These are phyloP conservation scores for Malbranchea cinnamomea DNA, from an alignment of 2,329 filamentous ascomycete genomes.

Conservation along the genomic window DNA sequence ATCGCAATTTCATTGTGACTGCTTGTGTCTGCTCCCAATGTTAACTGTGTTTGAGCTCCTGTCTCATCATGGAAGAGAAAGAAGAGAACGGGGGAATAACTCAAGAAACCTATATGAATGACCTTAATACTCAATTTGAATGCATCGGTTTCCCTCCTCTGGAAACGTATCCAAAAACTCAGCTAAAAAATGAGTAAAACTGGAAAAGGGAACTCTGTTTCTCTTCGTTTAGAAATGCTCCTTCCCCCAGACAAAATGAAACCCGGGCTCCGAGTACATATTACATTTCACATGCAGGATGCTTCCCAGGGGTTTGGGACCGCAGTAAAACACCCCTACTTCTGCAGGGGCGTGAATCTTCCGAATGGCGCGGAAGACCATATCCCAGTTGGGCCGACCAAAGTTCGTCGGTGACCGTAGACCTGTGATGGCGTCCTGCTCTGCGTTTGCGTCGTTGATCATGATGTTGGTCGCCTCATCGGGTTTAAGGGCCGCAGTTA, in stretches of 20 bases:
- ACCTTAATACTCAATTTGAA: too few species aligned
- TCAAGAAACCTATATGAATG: too few species aligned
- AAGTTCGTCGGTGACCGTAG: constrained; percentile 68
- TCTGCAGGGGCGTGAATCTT: constrained; percentile 62
- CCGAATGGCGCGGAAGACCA: constrained; percentile 71
- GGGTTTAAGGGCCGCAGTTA: constrained; percentile 73
- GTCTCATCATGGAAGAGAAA: too few species aligned
- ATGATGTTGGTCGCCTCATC: constrained; percentile 84
- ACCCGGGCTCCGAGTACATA: constrained; percentile 72
- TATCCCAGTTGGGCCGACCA: constrained; percentile 77
- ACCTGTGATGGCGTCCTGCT: constrained; percentile 73
- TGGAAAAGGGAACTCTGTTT: neutral
- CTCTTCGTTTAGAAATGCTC: constrained; percentile 33
- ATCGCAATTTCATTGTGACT: too few species aligned
- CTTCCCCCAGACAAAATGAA: constrained; percentile 39
- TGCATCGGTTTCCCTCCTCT: too few species aligned
- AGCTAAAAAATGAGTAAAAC: neutral
- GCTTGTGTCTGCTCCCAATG: too few species aligned
- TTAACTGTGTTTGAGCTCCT: too few species aligned
- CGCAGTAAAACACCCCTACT: constrained; percentile 73
- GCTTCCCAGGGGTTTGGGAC: constrained; percentile 64
- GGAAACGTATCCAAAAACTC: neutral
- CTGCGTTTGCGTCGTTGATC: constrained; percentile 77
- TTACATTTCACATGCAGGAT: constrained; percentile 71
- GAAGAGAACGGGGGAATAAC: too few species aligned